phyloP scores from a whole-genome alignment of 2,329 filamentous ascomycete genomes.

The Sporothrix pseudoabietina region DNA sequence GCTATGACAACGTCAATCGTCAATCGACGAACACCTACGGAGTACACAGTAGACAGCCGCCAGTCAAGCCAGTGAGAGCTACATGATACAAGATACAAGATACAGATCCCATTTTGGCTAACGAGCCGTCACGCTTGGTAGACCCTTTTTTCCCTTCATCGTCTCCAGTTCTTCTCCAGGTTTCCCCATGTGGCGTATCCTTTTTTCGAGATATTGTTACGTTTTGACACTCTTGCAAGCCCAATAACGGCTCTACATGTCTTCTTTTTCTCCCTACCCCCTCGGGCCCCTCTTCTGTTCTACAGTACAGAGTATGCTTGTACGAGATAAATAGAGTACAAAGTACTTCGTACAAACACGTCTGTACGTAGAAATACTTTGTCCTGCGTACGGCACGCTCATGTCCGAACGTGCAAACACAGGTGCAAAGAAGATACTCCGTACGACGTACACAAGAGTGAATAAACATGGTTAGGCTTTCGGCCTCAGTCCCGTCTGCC shows the following conservation, averaged over 20 bases:
- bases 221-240: background rate
- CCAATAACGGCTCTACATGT: background rate
- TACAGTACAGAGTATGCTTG: background rate
- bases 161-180: background rate
- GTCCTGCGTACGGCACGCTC: background rate
- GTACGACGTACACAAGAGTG: background rate
- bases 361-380: background rate
- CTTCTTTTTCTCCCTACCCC: too few relatives aligned
- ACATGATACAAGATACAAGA: background rate
- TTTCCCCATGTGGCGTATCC: background rate
- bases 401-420: constrained; percentile 7
- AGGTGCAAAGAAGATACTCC: background rate
- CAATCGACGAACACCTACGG: background rate
- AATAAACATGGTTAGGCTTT: background rate
- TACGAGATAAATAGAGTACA: background rate
- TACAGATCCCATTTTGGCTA: background rate
- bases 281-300: background rate
- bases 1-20: background rate
- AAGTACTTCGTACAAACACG: background rate
- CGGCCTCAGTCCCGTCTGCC: background rate
- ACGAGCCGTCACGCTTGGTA: background rate
- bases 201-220: background rate
- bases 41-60: background rate
- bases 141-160: background rate
- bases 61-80: too few relatives aligned